phyloP scores from a whole-genome alignment of 208 protist species.

The Wallacemonas sp. region DNA sequence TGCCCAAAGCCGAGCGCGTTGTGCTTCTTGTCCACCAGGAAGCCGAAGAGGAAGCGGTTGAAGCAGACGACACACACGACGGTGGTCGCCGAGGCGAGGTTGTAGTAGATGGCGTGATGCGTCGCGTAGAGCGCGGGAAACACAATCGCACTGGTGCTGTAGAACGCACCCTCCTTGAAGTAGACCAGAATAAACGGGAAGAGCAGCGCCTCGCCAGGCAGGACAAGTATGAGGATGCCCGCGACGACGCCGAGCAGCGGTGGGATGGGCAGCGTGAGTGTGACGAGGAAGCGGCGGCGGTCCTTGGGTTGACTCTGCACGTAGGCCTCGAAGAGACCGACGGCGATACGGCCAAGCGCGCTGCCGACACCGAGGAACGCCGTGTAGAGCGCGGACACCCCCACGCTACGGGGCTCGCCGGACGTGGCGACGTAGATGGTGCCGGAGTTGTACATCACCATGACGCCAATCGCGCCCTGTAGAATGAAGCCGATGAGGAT shows the following conservation, averaged over 20 bases:
- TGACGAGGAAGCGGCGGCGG: constrained; percentile 15
- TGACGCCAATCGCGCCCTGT: constrained; percentile 24
- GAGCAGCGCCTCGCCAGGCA: constrained; percentile 19
- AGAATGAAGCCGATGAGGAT: constrained; percentile 24
- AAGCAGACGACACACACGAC: constrained; percentile 63
- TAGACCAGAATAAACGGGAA: constrained; percentile 30
- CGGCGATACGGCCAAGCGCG: constrained; percentile 23
- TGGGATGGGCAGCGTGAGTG: constrained; percentile 15
- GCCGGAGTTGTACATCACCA: constrained; percentile 33
- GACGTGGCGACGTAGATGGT: constrained; percentile 29
- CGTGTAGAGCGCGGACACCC: constrained; percentile 30
- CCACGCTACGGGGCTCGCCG: constrained; percentile 18
- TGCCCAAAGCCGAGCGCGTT: constrained; percentile 23
- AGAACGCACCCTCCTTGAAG: constrained; percentile 32
- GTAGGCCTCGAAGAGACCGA: constrained; percentile 24
- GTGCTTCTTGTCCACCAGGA: constrained; percentile 49
- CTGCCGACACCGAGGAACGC: constrained; percentile 33
- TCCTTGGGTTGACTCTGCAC: constrained; percentile 4
- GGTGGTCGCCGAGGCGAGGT: constrained; percentile 56
- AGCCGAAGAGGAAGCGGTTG: constrained; percentile 67
- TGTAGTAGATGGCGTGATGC: constrained; percentile 55
- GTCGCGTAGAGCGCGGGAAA: constrained; percentile 23
- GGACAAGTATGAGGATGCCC: constrained; percentile 20
- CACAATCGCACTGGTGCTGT: constrained; percentile 16
- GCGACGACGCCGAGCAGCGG: constrained; percentile 17